These are phyloP conservation scores for Backusella morwellensis DNA, from an alignment of 192 early-diverging fungal genomes.

Conservation along the genomic window DNA sequence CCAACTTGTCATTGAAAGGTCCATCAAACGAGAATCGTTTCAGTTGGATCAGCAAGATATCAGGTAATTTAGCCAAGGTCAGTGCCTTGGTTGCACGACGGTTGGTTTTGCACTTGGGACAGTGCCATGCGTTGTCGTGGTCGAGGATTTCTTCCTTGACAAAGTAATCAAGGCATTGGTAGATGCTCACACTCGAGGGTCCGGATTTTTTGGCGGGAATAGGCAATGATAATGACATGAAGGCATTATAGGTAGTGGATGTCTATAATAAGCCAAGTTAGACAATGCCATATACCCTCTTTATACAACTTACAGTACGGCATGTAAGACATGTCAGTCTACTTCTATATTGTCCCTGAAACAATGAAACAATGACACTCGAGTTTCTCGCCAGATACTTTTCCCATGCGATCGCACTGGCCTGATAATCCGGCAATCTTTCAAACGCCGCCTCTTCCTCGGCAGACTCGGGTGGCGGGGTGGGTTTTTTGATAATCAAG, in stretches of 20 bases:
- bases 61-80: conserved; percentile 77
- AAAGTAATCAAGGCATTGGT: conserved; percentile 86
- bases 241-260: conserved; percentile 86
- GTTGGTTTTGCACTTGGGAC: conserved; percentile 75
- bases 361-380: conserved; percentile 84
- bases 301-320: conserved; percentile 20
- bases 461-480: conserved; percentile 34
- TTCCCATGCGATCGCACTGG: conserved; percentile 69
- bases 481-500: conserved; percentile 44
- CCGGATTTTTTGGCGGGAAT: conserved; percentile 62
- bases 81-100: conserved; percentile 77
- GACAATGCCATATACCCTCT: neutral
- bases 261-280: conserved; percentile 5
- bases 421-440: conserved; percentile 57
- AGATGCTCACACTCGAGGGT: conserved; percentile 58
- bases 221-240: conserved; percentile 90
- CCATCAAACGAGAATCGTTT: conserved; percentile 94
- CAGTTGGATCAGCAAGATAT: conserved; percentile 89
- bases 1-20: conserved; percentile 91
- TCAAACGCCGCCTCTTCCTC: conserved; percentile 64
- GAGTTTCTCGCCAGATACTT: conserved; percentile 71
- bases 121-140: conserved; percentile 90
- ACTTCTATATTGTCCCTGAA: conserved; percentile 83
- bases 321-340: conserved; percentile 70
- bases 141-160: conserved; percentile 84